These are phyloP conservation scores for Seiridium cupressi DNA, from an alignment of 2,329 filamentous ascomycete species.

Conservation along the genomic window DNA sequence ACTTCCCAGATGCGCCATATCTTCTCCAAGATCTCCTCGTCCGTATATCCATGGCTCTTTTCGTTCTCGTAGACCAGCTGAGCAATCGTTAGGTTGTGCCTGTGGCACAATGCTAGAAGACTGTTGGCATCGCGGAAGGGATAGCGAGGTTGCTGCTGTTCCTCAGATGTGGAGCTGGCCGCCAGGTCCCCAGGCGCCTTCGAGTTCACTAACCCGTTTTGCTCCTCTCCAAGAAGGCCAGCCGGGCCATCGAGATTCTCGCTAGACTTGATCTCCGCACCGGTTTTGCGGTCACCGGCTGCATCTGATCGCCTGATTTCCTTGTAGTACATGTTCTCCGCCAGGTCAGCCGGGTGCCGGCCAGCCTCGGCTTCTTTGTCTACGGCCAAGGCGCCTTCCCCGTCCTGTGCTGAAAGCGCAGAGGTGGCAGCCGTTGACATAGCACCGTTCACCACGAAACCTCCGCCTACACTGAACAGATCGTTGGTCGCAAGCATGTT, in stretches of 20 bases:
- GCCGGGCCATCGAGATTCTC: conserved; percentile 19
- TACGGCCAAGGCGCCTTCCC: conserved; percentile 10
- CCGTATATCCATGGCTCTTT: conserved; percentile 47
- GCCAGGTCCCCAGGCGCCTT: conserved; percentile 12
- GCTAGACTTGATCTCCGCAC: conserved; percentile 38
- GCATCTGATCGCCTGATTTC: conserved; percentile 46
- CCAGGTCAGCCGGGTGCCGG: conserved; percentile 44
- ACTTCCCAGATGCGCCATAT: conserved; percentile 48
- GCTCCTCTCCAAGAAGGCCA: conserved; percentile 10
- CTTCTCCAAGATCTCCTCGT: conserved; percentile 47
- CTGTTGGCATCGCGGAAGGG: conserved; percentile 46
- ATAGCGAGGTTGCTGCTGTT: conserved; percentile 37
- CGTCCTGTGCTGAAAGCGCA: conserved; percentile 10
- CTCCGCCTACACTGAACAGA: conserved; percentile 50
- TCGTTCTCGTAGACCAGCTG: conserved; percentile 52
- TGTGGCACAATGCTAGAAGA: conserved; percentile 43
- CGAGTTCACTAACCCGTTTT: not conserved
- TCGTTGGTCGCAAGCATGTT: conserved; percentile 47
- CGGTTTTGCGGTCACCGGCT: conserved; percentile 41
- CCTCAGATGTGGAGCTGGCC: conserved; percentile 11
- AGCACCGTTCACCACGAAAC: conserved; percentile 50
- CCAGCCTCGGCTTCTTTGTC: conserved; percentile 13
- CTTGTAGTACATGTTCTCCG: conserved; percentile 52
- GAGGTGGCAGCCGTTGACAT: conserved; percentile 39
- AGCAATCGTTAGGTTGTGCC: conserved; percentile 50